Evolutionary conservation across 306 rosid species (phyloP).

Genomic region (Dryas drummondii): DNA sequence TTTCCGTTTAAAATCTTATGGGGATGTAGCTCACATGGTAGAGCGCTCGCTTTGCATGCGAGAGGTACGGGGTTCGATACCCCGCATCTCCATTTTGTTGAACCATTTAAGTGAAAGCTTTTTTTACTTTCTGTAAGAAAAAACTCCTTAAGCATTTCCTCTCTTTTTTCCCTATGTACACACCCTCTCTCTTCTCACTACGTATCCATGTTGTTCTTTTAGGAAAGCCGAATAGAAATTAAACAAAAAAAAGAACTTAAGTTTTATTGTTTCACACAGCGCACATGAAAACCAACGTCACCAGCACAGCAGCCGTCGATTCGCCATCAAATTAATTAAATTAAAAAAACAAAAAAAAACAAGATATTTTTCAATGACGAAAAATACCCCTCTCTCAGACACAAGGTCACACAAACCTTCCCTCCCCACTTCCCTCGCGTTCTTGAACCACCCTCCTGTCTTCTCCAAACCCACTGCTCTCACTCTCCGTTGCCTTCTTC

Average conservation of each 20-base stretch:
- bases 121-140: too few species aligned
- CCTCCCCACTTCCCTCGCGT: neutral
- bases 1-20: too few species aligned
- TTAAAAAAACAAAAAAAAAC: neutral
- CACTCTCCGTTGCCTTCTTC: neutral
- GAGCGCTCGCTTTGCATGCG: constrained; percentile 27
- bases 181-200: too few species aligned
- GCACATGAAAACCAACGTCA: too few species aligned
- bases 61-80: constrained; percentile 50
- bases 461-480: neutral
- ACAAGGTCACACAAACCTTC: neutral
- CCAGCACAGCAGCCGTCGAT: neutral
- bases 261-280: too few species aligned
- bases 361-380: neutral
- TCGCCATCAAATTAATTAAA: neutral
- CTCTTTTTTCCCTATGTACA: too few species aligned
- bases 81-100: constrained; percentile 25
- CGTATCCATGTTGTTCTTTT: too few species aligned
- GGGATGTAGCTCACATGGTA: constrained; percentile 17
- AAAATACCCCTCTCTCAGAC: neutral
- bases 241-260: too few species aligned
- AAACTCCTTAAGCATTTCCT: too few species aligned
- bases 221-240: too few species aligned
- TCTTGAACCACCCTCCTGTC: neutral
- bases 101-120: too few species aligned